Base-by-base conservation (phyloP, 2,329 filamentous ascomycete species). In the Emergomyces pasteurianus region DNA sequence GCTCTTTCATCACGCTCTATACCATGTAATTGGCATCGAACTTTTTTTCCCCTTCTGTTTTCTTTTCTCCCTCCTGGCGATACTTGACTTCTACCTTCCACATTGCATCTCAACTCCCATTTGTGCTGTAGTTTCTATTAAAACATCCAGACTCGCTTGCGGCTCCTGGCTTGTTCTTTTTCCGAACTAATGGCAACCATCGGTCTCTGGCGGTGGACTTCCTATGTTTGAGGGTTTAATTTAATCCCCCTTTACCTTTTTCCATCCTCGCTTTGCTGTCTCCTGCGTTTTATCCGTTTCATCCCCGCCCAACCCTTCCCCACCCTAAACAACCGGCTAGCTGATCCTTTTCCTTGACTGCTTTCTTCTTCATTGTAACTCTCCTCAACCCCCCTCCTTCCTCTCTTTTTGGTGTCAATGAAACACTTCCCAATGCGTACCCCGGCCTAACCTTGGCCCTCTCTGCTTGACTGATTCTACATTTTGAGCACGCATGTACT, bases 11-110 rank as follows among this genome's bases (percentile, higher is more conserved):
- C 54, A 23, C 54, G 36, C 36, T 42, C 54, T 43, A 43, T 28
- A 42, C 54, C 54, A 57, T 57, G 21, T 57, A 57, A 57, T 57
- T 57, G 54, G 36, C 54, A 26, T 43, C 36, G 23, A 56, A 43
- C 28, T n/a, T 43, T 57, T 57, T 38, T 28, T 26, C 16, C 28
- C 18, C 9, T 16, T 12, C 14, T 55, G 31, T 57, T 57, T 38
- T 57, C 34, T 38, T 57, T 31, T 38, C 21, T 23, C n/a, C 46
- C 34, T 28, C 9, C 21, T 38, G 38, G 54, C 54, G 40, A 57
- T 31, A 28, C 54, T 18, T 42, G n/a, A 38, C 31, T 23, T 43
- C 54, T 31, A 31, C 40, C 16, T 57, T 57, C 40, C 40, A 43
- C 53, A 42, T 55, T 23, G 53, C 34, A 28, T 38, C 36, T 18